phyloP scores from a whole-genome alignment of 2,329 filamentous ascomycete species.

The Chaetothyriales sp. region DNA sequence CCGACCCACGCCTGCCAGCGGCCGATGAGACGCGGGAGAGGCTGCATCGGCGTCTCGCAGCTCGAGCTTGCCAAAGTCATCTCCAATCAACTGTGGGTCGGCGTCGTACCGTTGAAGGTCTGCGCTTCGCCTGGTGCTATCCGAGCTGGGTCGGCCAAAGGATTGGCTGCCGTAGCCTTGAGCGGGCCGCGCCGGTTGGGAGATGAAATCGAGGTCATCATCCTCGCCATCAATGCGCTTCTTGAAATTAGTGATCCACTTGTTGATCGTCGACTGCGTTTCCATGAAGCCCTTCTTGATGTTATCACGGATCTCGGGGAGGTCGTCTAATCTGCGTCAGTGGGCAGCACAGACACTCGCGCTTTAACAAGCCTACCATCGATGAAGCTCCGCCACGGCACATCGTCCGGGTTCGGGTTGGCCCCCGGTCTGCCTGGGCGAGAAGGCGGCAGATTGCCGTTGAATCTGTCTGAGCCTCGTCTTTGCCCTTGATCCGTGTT shows the following conservation, averaged over 20 bases:
- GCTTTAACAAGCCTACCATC: conserved; percentile 40
- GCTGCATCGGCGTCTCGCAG: conserved; percentile 47
- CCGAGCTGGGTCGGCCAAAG: conserved; percentile 37
- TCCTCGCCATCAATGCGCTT: conserved; percentile 89
- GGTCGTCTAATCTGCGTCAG: conserved; percentile 48
- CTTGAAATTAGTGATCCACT: conserved; percentile 79
- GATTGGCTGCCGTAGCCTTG: conserved; percentile 26
- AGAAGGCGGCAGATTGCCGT: conserved; percentile 18
- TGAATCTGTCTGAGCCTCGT: conserved; percentile 18
- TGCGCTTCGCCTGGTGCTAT: conserved; percentile 57
- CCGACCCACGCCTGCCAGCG: conserved; percentile 60
- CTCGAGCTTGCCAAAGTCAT: conserved; percentile 64
- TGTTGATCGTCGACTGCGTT: conserved; percentile 83
- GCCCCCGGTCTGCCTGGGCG: conserved; percentile 19
- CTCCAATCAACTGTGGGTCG: conserved; percentile 74
- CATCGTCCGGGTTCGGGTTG: conserved; percentile 33
- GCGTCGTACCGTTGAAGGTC: conserved; percentile 90
- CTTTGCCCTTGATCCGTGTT: conserved; percentile 19
- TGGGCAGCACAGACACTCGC: conserved; percentile 3
- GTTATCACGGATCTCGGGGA: conserved; percentile 84
- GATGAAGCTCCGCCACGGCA: conserved; percentile 60
- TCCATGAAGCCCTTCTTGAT: conserved; percentile 88
- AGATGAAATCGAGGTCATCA: conserved; percentile 44
- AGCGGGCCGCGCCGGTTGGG: conserved; percentile 21
- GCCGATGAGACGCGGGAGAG: conserved; percentile 43